A percentile compares a stretch with the other conserved stretches of the same genome.
These are phyloP conservation scores for Penicillium olsonii DNA, from an alignment of 2,329 filamentous ascomycete species.

Conservation along the genomic window DNA sequence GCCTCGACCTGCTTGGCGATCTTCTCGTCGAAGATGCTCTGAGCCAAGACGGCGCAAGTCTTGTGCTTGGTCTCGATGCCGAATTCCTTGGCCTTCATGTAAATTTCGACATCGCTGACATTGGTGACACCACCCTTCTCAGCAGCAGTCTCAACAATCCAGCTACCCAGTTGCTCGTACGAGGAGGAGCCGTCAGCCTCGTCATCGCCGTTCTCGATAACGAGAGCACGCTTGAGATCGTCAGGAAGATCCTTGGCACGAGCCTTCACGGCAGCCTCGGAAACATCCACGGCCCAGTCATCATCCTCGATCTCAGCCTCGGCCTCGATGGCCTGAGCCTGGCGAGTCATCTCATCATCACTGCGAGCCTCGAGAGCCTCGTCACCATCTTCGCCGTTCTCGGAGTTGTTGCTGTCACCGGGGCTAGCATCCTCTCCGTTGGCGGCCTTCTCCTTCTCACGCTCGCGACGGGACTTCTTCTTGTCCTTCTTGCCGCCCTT, in stretches of 20 bases:
- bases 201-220: slow-evolving; percentile 75
- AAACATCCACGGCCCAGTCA: slow-evolving; percentile 96
- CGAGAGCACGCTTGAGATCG: slow-evolving; percentile 90
- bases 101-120: slow-evolving; percentile 86
- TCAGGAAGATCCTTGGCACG: slow-evolving; percentile 90
- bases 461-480: slow-evolving; percentile 76
- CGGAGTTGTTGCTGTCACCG: slow-evolving; percentile 65
- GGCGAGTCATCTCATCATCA: slow-evolving; percentile 87
- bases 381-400: slow-evolving; percentile 65
- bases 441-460: slow-evolving; percentile 73
- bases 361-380: slow-evolving; percentile 71
- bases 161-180: slow-evolving; percentile 91
- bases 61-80: slow-evolving; percentile 94
- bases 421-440: slow-evolving; percentile 63
- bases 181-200: slow-evolving; percentile 75
- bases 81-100: slow-evolving; percentile 94
- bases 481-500: slow-evolving; percentile 97
- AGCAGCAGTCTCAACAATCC: slow-evolving; percentile 76
- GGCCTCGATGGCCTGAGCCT: slow-evolving; percentile 71
- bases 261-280: slow-evolving; percentile 89
- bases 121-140: slow-evolving; percentile 72
- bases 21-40: slow-evolving; percentile 90
- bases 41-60: slow-evolving; percentile 85
- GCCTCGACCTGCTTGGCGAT: slow-evolving; percentile 83
- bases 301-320: slow-evolving; percentile 74